Base-by-base conservation (phyloP, 192 early-diverging fungal genomes). In the Linnemannia zychae region DNA sequence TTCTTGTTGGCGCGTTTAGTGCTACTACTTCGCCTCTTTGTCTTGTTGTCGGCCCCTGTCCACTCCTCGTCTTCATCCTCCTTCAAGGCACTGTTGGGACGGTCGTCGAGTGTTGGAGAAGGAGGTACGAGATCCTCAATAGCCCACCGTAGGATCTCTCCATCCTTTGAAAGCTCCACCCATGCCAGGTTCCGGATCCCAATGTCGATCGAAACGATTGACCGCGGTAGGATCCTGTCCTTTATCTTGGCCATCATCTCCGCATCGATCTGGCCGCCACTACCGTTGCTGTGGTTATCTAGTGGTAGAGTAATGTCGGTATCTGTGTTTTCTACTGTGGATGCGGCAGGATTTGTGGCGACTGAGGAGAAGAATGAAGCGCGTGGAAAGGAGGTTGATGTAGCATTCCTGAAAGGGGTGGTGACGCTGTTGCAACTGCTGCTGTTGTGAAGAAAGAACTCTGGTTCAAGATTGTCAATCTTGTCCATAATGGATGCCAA, bases 111-210 rank as follows among this genome's bases (percentile, higher is more conserved):
- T 37, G 50, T 50, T 75, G 22, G 63, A 68, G 24, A 48, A 24
- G 28, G 82, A 28, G 17, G 44, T 3, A 24, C 40, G 18, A 79
- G 72, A 67, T 91, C 90, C 34, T 85, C 85, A 33, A 82, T 71
- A 3, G 63, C 37, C 90, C 90, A 91, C 5, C 81, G 74, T 36
- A 87, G 47, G 9, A 91, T 87, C 22, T 81, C 57, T 0, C 76
- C 60, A 15, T 89, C 75, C 18, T 28, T 76, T 11, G 84, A 74
- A 16, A 91, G 28, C 40, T 89, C 81, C 5, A 88, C 88, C 85
- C 88, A 90, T 1, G 90, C 90, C 0, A 91, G 74, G 71, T 91
- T 91, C 24, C 90, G 89, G 57, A 90, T 88, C 0, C 90, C 90
- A 20, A 91, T 67, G 69, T 91, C 90, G 67, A 91, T 78, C 1